Conservation (phyloP, 495 filamentous ascomycete genomes). For the Neurospora sp. region DNA sequence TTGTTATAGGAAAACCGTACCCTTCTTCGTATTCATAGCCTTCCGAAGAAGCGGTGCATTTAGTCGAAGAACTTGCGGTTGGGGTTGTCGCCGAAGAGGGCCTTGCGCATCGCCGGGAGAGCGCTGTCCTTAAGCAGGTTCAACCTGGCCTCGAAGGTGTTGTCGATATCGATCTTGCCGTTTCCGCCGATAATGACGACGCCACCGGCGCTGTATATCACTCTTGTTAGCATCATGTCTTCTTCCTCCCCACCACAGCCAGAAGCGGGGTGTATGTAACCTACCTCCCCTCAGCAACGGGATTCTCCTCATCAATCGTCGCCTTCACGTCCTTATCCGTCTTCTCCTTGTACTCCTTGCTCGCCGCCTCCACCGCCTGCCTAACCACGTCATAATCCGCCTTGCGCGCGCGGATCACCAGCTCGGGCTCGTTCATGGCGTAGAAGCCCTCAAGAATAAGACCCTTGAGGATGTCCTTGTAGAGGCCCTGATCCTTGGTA, state of each 20-base stretch:
- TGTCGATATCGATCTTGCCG: slow-evolving; percentile 97
- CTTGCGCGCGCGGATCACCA: slow-evolving; percentile 65
- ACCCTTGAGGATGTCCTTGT: slow-evolving; percentile 63
- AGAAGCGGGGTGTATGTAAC: slow-evolving; percentile 22
- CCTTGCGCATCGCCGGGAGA: slow-evolving; percentile 72
- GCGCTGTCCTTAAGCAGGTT: slow-evolving; percentile 72
- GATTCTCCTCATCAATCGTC: slow-evolving; percentile 65
- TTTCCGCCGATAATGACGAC: slow-evolving; percentile 65
- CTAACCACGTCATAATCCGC: slow-evolving; percentile 62
- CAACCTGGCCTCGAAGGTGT: slow-evolving; percentile 90
- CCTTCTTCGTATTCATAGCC: neutral
- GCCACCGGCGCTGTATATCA: slow-evolving; percentile 60
- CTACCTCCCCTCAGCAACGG: slow-evolving; percentile 76
- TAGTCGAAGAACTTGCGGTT: slow-evolving; percentile 94
- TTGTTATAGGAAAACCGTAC: neutral
- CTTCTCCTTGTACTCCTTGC: slow-evolving; percentile 70
- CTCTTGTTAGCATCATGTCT: slow-evolving; percentile 4
- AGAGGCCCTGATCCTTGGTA: slow-evolving; percentile 59
- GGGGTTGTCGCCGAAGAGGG: slow-evolving; percentile 80
- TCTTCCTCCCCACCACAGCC: neutral
- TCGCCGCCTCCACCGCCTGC: slow-evolving; percentile 64
- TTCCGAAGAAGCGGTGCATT: slow-evolving; percentile 7
- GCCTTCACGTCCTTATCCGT: slow-evolving; percentile 51
- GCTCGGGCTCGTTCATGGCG: slow-evolving; percentile 67
- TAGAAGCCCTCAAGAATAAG: slow-evolving; percentile 86